Evolutionary conservation across 2,329 filamentous ascomycete genomes (phyloP).

Genomic region (Elsinoe fawcettii): DNA sequence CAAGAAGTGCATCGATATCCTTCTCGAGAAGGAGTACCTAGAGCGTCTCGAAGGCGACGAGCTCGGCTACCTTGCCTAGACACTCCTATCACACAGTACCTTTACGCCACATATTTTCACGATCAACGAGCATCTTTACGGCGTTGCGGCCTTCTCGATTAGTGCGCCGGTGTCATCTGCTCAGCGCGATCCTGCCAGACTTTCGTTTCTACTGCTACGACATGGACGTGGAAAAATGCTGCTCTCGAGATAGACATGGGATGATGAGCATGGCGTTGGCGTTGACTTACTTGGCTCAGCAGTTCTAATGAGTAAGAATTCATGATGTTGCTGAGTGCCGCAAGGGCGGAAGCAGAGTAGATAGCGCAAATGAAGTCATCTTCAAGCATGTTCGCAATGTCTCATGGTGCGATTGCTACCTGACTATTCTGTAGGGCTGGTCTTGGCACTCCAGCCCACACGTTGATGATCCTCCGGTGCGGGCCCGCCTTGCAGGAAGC

Average conservation of each 20-base stretch:
- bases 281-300: neutral
- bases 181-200: conserved; percentile 4
- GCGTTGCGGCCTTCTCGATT: conserved; percentile 7
- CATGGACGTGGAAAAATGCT: conserved; percentile 14
- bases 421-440: neutral
- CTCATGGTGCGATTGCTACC: no score
- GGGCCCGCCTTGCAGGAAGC: conserved; percentile 5
- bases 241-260: conserved; percentile 9
- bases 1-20: conserved; percentile 98
- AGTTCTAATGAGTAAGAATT: neutral
- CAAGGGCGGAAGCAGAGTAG: neutral
- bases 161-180: neutral
- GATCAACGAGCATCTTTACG: conserved; percentile 1
- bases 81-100: neutral
- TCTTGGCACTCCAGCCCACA: neutral
- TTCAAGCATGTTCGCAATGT: neutral
- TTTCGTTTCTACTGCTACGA: neutral
- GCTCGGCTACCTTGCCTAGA: conserved; percentile 81
- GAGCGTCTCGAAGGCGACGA: conserved; percentile 93
- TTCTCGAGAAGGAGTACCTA: conserved; percentile 97
- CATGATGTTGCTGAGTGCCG: neutral
- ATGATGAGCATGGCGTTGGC: conserved; percentile 15
- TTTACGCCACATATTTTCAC: neutral
- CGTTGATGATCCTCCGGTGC: conserved; percentile 10
- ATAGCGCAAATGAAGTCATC: neutral